Evolutionary conservation across 352 stramenopile species (phyloP), one percentile per base, ranked within the genome.

Genomic region (Pythium biforme): DNA sequence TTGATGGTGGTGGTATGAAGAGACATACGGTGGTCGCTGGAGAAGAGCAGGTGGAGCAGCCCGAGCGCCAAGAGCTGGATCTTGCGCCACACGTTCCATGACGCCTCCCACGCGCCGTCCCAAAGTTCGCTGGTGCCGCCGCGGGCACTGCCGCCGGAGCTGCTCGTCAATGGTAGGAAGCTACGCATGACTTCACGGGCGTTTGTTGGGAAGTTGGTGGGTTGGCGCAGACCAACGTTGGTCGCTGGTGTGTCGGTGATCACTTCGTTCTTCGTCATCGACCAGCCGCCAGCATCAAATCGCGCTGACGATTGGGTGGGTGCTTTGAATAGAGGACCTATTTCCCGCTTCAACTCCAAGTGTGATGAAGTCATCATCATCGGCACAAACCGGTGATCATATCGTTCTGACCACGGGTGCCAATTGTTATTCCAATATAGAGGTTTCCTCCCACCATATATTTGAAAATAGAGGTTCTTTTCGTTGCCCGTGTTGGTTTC

Each of bases 1-100:
- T 11, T 43, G 26, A 22, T 9, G 6, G 34, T 12, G 22, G 25
- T 17, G 46, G 27, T 8, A 0, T 55, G 19, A 20, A 47, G 31
- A 2, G 75, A 64, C 72, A 80, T 83, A 10, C 73, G 72, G 48
- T 84, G 74, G 72, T 92, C 83, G 49, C 73, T 89, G 10, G 83
- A 92, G 68, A 92, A 91, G 29, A 90, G 66, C 27, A 92, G 61
- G 48, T 92, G 83, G 20, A 91, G 68, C 22, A 83, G 33, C 6
- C 75, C 83, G 15, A 92, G 26, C 5, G 68, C 52, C 50, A 89
- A 86, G 15, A 92, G 76, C 65, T 88, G 75, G 20, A 85, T 20
- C 68, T 92, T 92, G 72, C 78, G 79, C 62, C 64, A 75, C 12
- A 90, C 68, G 49, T 83, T 74, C 45, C 79, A 65, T 1, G 69